Percentiles rank a stretch among this genome's conserved stretches.
These are phyloP conservation scores for Microdochium nivale DNA, from an alignment of 2,329 filamentous ascomycete genomes.

Conservation along the genomic window DNA sequence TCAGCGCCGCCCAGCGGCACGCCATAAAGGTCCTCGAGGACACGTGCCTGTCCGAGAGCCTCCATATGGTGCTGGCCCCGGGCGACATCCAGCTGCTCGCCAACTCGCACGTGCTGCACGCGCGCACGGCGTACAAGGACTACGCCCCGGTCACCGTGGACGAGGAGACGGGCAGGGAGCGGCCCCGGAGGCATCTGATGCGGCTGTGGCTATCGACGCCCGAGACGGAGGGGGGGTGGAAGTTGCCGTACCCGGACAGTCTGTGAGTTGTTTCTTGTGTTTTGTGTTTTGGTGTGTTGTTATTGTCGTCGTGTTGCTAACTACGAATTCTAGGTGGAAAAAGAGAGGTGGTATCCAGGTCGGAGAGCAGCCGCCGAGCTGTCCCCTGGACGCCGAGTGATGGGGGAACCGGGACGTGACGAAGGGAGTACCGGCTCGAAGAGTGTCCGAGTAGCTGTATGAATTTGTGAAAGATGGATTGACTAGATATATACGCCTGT, in stretches of 20 bases:
- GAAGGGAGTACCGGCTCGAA: too few species aligned
- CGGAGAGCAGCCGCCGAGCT: conserved; percentile 66
- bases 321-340: too few species aligned
- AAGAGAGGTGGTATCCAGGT: conserved; percentile 88
- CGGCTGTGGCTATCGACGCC: conserved; percentile 79
- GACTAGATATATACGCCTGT: too few species aligned
- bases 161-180: neutral
- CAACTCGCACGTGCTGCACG: conserved; percentile 74
- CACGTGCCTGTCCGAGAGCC: conserved; percentile 61
- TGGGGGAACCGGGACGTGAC: neutral
- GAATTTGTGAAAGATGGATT: too few species aligned
- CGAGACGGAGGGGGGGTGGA: conserved; percentile 77
- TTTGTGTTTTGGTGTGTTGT: too few species aligned
- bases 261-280: too few species aligned
- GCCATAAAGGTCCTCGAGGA: conserved; percentile 66
- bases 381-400: conserved; percentile 70
- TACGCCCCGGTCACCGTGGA: conserved; percentile 48
- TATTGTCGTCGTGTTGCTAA: too few species aligned
- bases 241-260: conserved; percentile 72
- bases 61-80: conserved; percentile 84
- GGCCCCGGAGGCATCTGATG: conserved; percentile 68
- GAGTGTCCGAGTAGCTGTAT: too few species aligned
- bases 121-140: conserved; percentile 72
- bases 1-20: conserved; percentile 60
- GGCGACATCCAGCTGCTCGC: conserved; percentile 84